Conservation (phyloP, 1,139 yeast species). For the Pichia terricola region DNA sequence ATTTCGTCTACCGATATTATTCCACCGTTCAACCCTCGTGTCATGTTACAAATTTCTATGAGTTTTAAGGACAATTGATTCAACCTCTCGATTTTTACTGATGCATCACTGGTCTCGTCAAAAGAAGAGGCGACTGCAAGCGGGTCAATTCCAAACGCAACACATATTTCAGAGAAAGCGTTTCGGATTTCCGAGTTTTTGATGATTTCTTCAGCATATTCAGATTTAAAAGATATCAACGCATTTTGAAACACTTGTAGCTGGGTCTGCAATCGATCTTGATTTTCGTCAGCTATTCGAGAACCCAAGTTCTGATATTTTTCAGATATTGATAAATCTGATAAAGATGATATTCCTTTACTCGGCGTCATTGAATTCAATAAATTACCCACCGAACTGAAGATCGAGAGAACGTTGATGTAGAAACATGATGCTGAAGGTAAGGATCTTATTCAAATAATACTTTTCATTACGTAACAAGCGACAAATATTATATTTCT, state of each 20-base stretch:
- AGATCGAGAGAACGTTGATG: no score
- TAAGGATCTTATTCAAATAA: no score
- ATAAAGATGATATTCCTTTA: constrained; percentile 19
- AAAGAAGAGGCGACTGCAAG: constrained; percentile 34
- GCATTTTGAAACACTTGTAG: constrained; percentile 53
- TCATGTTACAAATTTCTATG: constrained; percentile 64
- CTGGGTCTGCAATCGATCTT: constrained; percentile 47
- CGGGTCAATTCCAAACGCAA: constrained; percentile 78
- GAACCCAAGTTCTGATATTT: constrained; percentile 25
- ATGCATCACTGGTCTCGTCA: constrained; percentile 6
- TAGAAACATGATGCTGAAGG: no score
- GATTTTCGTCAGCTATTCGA: constrained; percentile 32
- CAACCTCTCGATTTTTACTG: constrained; percentile 35
- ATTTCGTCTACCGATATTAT: constrained; percentile 59
- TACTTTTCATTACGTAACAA: no score
- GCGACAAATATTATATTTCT: no score
- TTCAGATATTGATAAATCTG: constrained; percentile 4
- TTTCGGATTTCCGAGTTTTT: constrained; percentile 55
- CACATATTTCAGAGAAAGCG: constrained; percentile 67
- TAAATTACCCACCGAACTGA: no score
- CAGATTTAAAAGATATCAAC: constrained; percentile 51
- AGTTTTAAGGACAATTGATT: constrained; percentile 62
- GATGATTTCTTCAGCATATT: constrained; percentile 52
- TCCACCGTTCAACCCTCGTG: constrained; percentile 73
- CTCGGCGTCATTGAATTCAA: not conserved